Base-by-base conservation (phyloP, 768 basidiomycete species). In the Leccinum sublutescens region DNA sequence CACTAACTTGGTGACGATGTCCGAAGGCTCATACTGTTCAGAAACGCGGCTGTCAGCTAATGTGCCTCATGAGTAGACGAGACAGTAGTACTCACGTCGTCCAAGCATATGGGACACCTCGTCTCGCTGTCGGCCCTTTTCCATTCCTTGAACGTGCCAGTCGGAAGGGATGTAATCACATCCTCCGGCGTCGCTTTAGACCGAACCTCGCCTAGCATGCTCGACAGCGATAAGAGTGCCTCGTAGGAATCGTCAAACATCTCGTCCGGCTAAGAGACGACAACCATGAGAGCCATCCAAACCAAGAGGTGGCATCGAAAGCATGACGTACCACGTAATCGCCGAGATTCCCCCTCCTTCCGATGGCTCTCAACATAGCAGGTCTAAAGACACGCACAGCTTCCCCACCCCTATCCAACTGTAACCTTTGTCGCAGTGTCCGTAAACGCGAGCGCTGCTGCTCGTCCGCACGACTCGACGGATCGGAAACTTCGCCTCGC, bases 81-180 rank as follows among this genome's bases (percentile, higher is more conserved):
- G 38, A 15, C 9, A 6, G 33, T 9, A n/a, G 8, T 1, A 80
- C 88, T 55, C 67, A 91, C 91, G 73, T 93, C 91, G 61, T 93
- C 91, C 62, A 93, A 73, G 67, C 91, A 93, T 55, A 93, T 93
- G 2, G 91, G 90, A 71, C 91, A 93, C 49, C 89, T 80, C 56
- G 82, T 76, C 62, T 93, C 91, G 56, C 85, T 85, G 40, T 86
- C 86, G 2, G 78, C 69, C 5, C 77, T 82, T 48, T 79, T 80
- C 87, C 88, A 91, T 33, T 90, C 88, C 64, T 82, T 82, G 71
- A 85, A 92, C 21, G 77, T 69, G 0, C 78, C 86, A 15, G 77
- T 83, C 19, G 88, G 85, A 53, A 92, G 73, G 0, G 78, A 75
- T 12, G 82, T 72, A 50, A 93, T 75, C 31, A 90, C 77, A 8